Evolutionary conservation across 495 filamentous ascomycete genomes (phyloP).

Genomic region (Pseudevernia furfuracea): DNA sequence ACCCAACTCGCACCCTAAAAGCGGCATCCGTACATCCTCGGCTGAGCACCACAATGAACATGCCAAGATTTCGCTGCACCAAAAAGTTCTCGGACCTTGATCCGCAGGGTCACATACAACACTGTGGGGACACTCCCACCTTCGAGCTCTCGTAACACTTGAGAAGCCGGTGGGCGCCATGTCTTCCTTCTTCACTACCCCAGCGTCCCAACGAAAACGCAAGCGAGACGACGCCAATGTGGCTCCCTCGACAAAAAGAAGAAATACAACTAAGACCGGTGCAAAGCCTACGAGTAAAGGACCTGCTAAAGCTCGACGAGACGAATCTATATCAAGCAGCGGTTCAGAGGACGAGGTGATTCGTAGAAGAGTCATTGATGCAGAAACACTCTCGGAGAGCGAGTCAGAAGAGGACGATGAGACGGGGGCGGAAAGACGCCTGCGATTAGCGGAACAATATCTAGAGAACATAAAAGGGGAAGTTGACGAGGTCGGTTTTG

Average conservation of each 20-base stretch:
- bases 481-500: constrained; percentile 74
- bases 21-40: too few relatives aligned
- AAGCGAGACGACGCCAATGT: constrained; percentile 52
- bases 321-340: constrained; percentile 82
- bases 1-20: too few relatives aligned
- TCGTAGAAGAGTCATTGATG: constrained; percentile 22
- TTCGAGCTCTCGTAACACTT: neutral
- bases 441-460: constrained; percentile 88
- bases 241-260: constrained; percentile 47
- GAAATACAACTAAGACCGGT: constrained; percentile 28
- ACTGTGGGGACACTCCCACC: neutral
- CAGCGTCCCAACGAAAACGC: constrained; percentile 70
- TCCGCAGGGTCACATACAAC: neutral
- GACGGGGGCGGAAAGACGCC: constrained; percentile 77
- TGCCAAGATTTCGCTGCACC: constrained; percentile 15
- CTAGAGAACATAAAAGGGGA: constrained; percentile 81
- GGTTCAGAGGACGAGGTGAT: constrained; percentile 57
- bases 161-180: constrained; percentile 35
- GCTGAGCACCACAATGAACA: too few relatives aligned
- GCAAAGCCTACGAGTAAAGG: constrained; percentile 28
- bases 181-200: constrained; percentile 82
- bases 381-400: constrained; percentile 40
- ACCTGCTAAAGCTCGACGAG: constrained; percentile 38
- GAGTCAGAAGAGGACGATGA: constrained; percentile 59
- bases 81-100: constrained; percentile 5